A percentile compares a stretch with the other conserved stretches of the same genome.
phyloP scores from a whole-genome alignment of 2,329 filamentous ascomycete species.

The Periconia digitata region DNA sequence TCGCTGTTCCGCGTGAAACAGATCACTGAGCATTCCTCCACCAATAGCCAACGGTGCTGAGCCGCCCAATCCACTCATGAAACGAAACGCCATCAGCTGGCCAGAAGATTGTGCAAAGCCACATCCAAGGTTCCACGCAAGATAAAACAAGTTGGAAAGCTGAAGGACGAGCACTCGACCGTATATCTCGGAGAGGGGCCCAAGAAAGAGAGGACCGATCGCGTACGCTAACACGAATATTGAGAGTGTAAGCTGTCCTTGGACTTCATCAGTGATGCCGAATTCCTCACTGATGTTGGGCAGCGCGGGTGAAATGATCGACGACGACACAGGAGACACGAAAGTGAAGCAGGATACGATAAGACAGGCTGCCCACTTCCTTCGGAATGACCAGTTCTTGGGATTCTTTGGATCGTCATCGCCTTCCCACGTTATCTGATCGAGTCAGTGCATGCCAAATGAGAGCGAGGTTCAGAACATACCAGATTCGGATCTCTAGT shows the following conservation, averaged over 20 bases:
- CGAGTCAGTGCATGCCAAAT: conserved; percentile 5
- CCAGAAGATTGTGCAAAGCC: conserved; percentile 37
- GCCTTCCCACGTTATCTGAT: conserved; percentile 49
- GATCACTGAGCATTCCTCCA: conserved; percentile 51
- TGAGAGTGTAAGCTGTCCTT: conserved; percentile 39
- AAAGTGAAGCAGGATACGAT: conserved; percentile 47
- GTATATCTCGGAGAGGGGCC: conserved; percentile 42
- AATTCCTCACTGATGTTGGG: conserved; percentile 35
- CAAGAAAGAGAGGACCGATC: conserved; percentile 42
- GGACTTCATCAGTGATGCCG: conserved; percentile 33
- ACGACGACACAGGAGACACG: conserved; percentile 43
- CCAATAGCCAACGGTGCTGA: conserved; percentile 25
- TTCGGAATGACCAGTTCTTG: conserved; percentile 48
- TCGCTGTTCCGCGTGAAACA: conserved; percentile 62
- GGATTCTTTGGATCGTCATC: conserved; percentile 50
- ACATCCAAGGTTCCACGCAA: conserved; percentile 44
- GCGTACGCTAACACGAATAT: conserved; percentile 46
- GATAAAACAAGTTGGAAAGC: conserved; percentile 41
- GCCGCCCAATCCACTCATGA: conserved; percentile 28
- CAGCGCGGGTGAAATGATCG: conserved; percentile 44
- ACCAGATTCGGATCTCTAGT: conserved; percentile 39
- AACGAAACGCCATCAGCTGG: conserved; percentile 23
- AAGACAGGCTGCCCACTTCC: conserved; percentile 49
- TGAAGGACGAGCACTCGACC: conserved; percentile 43
- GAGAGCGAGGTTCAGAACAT: conserved; percentile 1